phyloP scores from a whole-genome alignment of 1,284 basidiomycete genomes.

The Ustilago xerochloae region DNA sequence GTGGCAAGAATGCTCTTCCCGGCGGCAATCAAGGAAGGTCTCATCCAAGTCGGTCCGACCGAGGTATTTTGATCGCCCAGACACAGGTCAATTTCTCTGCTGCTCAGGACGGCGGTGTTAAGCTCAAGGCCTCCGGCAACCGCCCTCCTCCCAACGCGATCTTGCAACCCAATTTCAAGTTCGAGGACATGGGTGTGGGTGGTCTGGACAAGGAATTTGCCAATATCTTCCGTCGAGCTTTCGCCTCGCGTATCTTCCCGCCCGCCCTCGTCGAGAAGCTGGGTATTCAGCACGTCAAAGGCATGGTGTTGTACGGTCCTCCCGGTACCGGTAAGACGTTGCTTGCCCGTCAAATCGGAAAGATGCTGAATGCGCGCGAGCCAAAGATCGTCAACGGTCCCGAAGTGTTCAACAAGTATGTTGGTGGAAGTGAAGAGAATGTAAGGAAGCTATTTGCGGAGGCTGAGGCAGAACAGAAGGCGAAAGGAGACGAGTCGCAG shows the following conservation, averaged over 20 bases:
- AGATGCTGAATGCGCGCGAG: constrained; percentile 98
- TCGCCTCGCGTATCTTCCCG: constrained; percentile 97
- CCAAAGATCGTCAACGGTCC: constrained; percentile 99
- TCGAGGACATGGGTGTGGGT: constrained; percentile 99
- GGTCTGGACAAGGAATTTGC: constrained; percentile 95
- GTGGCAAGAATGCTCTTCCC: constrained; percentile 8
- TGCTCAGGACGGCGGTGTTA: constrained; percentile 81
- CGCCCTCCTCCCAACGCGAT: constrained; percentile 96
- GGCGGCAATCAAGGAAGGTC: constrained; percentile 63
- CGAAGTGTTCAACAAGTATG: constrained; percentile 96
- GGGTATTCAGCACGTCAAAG: constrained; percentile 98
- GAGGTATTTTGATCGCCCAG: constrained; percentile 86
- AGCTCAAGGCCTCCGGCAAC: constrained; percentile 90
- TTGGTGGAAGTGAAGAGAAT: constrained; percentile 98
- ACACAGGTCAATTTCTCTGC: constrained; percentile 91
- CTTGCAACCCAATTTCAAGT: constrained; percentile 97
- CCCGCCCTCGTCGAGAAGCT: constrained; percentile 96
- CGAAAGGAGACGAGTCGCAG: constrained; percentile 97
- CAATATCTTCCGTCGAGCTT: constrained; percentile 97
- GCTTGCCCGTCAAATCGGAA: constrained; percentile 97
- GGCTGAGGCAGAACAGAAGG: constrained; percentile 99
- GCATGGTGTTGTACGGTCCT: constrained; percentile 93
- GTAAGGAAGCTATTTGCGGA: constrained; percentile 97
- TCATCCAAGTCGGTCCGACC: constrained; percentile 47
- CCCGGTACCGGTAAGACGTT: constrained; percentile 99